Evolutionary conservation across 306 rosid genomes (phyloP).

Genomic region (Calophaca sinica): DNA sequence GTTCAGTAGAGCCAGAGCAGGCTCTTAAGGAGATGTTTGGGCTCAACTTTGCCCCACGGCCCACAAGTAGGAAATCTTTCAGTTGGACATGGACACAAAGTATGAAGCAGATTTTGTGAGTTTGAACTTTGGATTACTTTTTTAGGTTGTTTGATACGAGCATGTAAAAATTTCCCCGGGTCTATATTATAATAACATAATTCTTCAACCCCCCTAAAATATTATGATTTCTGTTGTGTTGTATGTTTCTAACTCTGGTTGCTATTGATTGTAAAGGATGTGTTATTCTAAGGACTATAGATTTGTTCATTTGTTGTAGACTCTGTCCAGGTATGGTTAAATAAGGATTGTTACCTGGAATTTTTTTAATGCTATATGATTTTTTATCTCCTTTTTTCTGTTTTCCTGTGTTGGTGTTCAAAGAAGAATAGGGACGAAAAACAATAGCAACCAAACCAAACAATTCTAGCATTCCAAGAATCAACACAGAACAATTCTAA

Average conservation of each 20-base stretch:
- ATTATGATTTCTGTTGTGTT: conserved; percentile 10
- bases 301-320: conserved; percentile 29
- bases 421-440: too few relatives aligned
- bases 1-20: conserved; percentile 74
- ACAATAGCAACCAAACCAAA: too few relatives aligned
- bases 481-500: too few relatives aligned
- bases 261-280: conserved; percentile 52
- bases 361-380: not conserved
- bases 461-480: too few relatives aligned
- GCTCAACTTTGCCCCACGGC: conserved; percentile 83
- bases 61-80: conserved; percentile 58
- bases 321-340: not conserved
- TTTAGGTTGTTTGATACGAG: conserved; percentile 43
- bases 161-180: conserved; percentile 38
- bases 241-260: conserved; percentile 47
- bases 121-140: conserved; percentile 17
- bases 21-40: conserved; percentile 99
- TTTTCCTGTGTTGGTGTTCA: too few relatives aligned
- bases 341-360: conserved; percentile 2
- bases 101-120: conserved; percentile 59
- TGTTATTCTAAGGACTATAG: not conserved
- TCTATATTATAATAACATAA: conserved; percentile 38
- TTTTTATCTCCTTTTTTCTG: too few relatives aligned
- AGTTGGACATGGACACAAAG: conserved; percentile 54
- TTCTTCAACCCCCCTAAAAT: not conserved